phyloP scores from a whole-genome alignment of 2,329 filamentous ascomycete genomes.

The Colletotrichum spinosum region DNA sequence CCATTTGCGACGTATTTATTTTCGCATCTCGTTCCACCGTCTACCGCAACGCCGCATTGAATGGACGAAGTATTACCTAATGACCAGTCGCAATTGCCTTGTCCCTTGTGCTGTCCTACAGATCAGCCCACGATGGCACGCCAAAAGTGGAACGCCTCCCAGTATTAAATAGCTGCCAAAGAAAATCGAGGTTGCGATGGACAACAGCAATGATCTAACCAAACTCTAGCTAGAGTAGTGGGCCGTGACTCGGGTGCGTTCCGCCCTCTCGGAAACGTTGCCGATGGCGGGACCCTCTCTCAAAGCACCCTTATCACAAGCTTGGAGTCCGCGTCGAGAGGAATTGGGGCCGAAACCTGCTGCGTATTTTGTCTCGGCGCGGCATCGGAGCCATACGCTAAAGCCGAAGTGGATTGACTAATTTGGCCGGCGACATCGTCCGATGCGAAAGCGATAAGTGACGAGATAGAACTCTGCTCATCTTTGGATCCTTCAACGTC shows the following conservation, averaged over 20 bases:
- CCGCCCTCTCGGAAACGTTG: conserved; percentile 1
- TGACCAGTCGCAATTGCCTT: too few relatives aligned
- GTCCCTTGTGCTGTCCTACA: too few relatives aligned
- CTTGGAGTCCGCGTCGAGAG: background rate
- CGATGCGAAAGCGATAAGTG: background rate
- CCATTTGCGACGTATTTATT: too few relatives aligned
- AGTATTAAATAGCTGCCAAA: too few relatives aligned
- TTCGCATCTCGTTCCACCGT: too few relatives aligned
- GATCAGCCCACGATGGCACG: too few relatives aligned
- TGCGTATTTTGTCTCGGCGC: conserved; percentile 11
- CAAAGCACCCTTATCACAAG: conserved; percentile 2
- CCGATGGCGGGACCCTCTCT: conserved; percentile 6
- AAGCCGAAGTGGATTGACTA: conserved; percentile 17
- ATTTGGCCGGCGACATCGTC: conserved; percentile 11
- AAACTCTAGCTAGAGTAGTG: background rate
- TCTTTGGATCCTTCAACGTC: background rate
- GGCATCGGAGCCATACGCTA: conserved; percentile 22
- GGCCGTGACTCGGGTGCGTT: conserved; percentile 13
- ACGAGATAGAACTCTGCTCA: background rate
- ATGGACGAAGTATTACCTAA: too few relatives aligned
- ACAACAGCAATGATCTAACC: background rate
- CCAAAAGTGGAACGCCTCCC: too few relatives aligned
- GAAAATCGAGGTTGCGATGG: too few relatives aligned
- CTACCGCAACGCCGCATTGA: too few relatives aligned
- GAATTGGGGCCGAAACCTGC: conserved; percentile 2